Percentiles rank a stretch among this genome's conserved stretches.
phyloP scores from a whole-genome alignment of 768 basidiomycete species.

The Russula vinacea region DNA sequence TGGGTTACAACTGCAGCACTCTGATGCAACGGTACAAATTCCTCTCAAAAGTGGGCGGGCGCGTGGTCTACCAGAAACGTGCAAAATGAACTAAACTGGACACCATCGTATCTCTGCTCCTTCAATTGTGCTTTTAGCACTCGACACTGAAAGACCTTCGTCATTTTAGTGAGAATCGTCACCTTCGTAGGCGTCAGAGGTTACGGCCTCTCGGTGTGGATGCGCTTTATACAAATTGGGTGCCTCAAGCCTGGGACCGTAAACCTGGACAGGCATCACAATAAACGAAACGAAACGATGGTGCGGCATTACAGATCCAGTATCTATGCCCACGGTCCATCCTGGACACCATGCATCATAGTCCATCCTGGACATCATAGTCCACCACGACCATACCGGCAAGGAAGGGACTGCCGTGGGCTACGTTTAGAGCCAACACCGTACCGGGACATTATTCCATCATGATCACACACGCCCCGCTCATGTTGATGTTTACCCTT shows the following conservation, averaged over 20 bases:
- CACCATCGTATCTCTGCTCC: too few species aligned
- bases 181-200: background rate
- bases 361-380: too few species aligned
- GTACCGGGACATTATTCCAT: constrained; percentile 54
- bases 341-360: constrained; percentile 62
- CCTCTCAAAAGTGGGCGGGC: background rate
- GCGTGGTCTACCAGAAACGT: too few species aligned
- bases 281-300: constrained; percentile 7
- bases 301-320: constrained; percentile 53
- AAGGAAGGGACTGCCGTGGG: constrained; percentile 10
- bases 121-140: constrained; percentile 36
- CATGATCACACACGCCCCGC: constrained; percentile 72
- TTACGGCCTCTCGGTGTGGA: background rate
- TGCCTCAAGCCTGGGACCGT: constrained; percentile 61
- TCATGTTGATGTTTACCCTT: constrained; percentile 63
- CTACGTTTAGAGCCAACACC: constrained; percentile 43
- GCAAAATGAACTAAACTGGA: too few species aligned
- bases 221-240: constrained; percentile 49
- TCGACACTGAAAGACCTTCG: constrained; percentile 48
- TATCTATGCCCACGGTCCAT: constrained; percentile 73
- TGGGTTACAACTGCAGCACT: background rate
- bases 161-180: too few species aligned
- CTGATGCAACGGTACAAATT: background rate
- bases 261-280: constrained; percentile 41
- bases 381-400: too few species aligned